Evolutionary conservation across 306 rosid genomes (phyloP), one percentile per base, ranked within the genome.

Genomic region (Vachellia collinsii): DNA sequence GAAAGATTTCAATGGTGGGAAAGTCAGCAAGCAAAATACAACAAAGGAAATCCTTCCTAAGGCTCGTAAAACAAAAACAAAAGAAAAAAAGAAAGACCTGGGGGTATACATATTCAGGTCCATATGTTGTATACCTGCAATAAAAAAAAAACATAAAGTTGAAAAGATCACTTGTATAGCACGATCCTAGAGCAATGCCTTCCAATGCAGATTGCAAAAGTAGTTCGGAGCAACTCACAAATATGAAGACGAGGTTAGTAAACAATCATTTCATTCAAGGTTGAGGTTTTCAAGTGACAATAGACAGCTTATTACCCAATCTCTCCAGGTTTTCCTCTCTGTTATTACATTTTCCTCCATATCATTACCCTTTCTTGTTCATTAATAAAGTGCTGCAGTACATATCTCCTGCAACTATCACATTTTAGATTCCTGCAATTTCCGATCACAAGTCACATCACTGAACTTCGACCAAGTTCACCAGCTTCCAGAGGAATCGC

Each of bases 81-180:
- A 8, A 4, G 13, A 4, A 10, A 20, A 11, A 11, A 8, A 23
- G 36, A 9, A 11, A 4, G 7, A 94, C 98, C 97, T 94, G 98
- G 54, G 88, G 90, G 78, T 90, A 92, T 80, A 79, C 47, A 78
- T 86, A 92, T 53, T 94, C 98, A n/a, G 94, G 95, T 79, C 97
- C 98, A 82, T 92, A 91, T 46, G 97, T 36, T 69, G 94, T 84
- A 90, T 92, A 94, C 89, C 98, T 94, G 91, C 91, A 88, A 63
- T 73, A 70, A 72, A 83, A 46, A 85, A 86, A 83, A 86, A 82
- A 77, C 86, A 81, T 53, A 78, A 67, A 69, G 80, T 77, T 81
- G 79, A 46, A 85, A 82, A 74, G 79, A 83, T 77, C 82, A 79
- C 81, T 86, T 46, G 36, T 22, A 84, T 39, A 83, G 84, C 83